Evolutionary conservation across 176 grass and related monocot genomes (phyloP).

Genomic region (Pontederia paniculata): DNA sequence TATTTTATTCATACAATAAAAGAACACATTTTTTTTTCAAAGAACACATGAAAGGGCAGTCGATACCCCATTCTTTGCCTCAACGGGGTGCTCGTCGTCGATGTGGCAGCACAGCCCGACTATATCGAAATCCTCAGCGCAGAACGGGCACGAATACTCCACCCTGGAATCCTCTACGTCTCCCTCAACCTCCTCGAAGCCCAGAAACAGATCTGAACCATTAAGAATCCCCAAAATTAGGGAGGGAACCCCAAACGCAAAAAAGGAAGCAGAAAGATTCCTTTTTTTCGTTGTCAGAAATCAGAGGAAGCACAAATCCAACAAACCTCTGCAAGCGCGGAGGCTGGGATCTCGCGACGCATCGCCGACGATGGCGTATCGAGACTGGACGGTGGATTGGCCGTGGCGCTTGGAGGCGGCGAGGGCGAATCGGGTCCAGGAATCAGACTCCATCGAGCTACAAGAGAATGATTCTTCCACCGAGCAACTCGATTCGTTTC

Average conservation of each 20-base stretch:
- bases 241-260: not conserved
- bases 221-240: not conserved
- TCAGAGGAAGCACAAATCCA: not conserved
- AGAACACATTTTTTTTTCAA: not conserved
- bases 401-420: conserved; percentile 19
- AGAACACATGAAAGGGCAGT: not conserved
- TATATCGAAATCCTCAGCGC: conserved; percentile 28
- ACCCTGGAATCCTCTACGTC: conserved; percentile 17
- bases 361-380: conserved; percentile 1
- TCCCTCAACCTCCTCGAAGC: conserved; percentile 24
- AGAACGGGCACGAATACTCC: conserved; percentile 29
- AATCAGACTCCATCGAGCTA: conserved; percentile 22
- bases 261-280: not conserved
- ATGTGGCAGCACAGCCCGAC: conserved; percentile 33
- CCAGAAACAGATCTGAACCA: conserved; percentile 28
- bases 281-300: not conserved
- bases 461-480: conserved; percentile 1
- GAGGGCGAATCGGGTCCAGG: conserved; percentile 24
- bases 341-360: conserved; percentile 6
- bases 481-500: not conserved
- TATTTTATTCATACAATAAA: not conserved
- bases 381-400: conserved; percentile 16
- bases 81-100: conserved; percentile 32
- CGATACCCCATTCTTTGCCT: conserved; percentile 29
- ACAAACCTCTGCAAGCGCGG: conserved; percentile 6